A percentile compares a stretch with the other conserved stretches of the same genome.
Evolutionary conservation across 345 rosid genomes (phyloP).

Genomic region (Populus euphratica): DNA sequence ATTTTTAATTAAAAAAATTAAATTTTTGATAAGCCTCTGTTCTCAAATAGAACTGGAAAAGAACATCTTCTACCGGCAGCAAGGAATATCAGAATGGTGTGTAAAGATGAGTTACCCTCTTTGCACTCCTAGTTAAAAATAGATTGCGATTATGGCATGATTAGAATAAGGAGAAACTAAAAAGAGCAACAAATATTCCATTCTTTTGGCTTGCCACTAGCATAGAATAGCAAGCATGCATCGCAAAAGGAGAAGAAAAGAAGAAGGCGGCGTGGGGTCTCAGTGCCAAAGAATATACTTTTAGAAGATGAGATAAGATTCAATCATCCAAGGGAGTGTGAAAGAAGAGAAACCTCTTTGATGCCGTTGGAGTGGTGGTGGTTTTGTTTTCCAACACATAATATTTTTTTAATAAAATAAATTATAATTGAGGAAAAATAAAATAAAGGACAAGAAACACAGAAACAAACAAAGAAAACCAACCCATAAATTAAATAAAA

Average conservation of each 20-base stretch:
- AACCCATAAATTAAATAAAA: conserved; percentile 8
- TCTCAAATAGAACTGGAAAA: neutral
- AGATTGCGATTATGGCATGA: neutral
- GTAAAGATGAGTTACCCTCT: neutral
- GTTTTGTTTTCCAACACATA: conserved; percentile 21
- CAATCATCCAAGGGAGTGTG: neutral
- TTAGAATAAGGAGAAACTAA: neutral
- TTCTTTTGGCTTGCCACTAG: neutral
- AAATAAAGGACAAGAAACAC: neutral
- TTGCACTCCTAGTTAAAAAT: neutral
- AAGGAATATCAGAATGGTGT: neutral
- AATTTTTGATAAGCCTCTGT: no score
- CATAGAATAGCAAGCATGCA: neutral
- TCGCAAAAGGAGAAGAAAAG: neutral
- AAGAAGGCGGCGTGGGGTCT: neutral
- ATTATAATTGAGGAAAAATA: neutral
- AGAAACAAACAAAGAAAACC: conserved; percentile 12
- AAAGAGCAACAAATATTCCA: neutral
- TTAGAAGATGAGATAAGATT: conserved; percentile 3
- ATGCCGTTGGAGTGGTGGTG: neutral
- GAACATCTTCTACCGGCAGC: neutral
- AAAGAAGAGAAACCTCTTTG: neutral
- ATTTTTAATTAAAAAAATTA: no score
- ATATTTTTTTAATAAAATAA: neutral
- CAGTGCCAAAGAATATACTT: conserved; percentile 5